Evolutionary conservation across 495 filamentous ascomycete species (phyloP).

Genomic region (Penicillium ochrochloron): DNA sequence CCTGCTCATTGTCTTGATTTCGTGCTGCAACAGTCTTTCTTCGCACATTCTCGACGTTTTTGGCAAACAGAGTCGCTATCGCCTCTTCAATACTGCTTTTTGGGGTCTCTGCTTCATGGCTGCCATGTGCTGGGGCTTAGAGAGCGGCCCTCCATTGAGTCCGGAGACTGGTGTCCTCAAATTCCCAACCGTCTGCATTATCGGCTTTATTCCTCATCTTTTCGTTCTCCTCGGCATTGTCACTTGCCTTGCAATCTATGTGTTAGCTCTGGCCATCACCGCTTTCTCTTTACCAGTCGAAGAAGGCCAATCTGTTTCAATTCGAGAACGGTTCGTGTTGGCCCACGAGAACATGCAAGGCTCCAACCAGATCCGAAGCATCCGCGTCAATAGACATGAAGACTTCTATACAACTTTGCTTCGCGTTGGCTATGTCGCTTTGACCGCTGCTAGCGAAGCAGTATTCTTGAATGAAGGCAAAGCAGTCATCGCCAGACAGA

Average conservation of each 20-base stretch:
- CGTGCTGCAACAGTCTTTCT: conserved; percentile 83
- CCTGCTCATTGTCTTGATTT: conserved; percentile 83
- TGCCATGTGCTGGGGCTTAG: conserved; percentile 72
- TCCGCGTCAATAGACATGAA: conserved; percentile 80
- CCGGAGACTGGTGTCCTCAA: conserved; percentile 60
- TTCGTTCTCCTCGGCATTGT: conserved; percentile 79
- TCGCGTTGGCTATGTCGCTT: conserved; percentile 79
- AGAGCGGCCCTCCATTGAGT: conserved; percentile 56
- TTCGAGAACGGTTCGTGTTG: conserved; percentile 59
- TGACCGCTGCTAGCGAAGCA: conserved; percentile 92
- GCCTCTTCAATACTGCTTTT: conserved; percentile 82
- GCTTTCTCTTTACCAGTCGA: conserved; percentile 67
- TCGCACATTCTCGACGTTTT: conserved; percentile 82
- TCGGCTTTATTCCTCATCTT: conserved; percentile 93
- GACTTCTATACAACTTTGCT: conserved; percentile 94
- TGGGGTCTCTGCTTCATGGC: conserved; percentile 90
- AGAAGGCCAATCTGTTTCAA: conserved; percentile 37
- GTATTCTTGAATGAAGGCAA: conserved; percentile 93
- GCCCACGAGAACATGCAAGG: conserved; percentile 92
- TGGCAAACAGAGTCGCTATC: conserved; percentile 73
- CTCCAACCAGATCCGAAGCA: conserved; percentile 77
- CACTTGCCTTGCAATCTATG: conserved; percentile 75
- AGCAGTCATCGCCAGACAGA: conserved; percentile 69
- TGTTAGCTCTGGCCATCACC: conserved; percentile 73
- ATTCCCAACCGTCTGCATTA: conserved; percentile 92